These are phyloP conservation scores for Phytopythium kandeliae DNA, from an alignment of 352 stramenopile species.

Conservation along the genomic window DNA sequence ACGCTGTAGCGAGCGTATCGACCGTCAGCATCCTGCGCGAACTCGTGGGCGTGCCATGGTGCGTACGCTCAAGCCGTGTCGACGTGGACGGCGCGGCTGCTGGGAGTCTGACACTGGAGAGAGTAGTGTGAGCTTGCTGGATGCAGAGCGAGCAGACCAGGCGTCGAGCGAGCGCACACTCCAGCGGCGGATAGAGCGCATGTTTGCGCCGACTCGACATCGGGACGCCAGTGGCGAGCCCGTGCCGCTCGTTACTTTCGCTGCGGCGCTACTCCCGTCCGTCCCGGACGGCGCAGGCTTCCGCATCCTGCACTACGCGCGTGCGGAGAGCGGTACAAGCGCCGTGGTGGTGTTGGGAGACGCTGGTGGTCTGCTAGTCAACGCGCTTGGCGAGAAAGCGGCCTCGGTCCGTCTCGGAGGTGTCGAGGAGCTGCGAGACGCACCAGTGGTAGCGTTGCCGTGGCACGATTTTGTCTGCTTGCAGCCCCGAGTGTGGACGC, in stretches of 20 bases:
- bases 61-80: background rate
- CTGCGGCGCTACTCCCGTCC: background rate
- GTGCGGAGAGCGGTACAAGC: background rate
- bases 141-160: too few species aligned
- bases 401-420: background rate
- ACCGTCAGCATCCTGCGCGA: conserved; percentile 32
- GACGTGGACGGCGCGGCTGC: background rate
- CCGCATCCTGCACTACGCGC: background rate
- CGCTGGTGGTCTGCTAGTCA: background rate
- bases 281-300: background rate
- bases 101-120: background rate
- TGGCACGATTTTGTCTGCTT: conserved; percentile 24
- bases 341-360: background rate
- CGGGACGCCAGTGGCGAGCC: background rate
- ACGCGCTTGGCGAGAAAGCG: background rate
- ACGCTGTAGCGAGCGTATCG: conserved; percentile 10
- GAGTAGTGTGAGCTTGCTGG: background rate
- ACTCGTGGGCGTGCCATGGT: conserved; percentile 41
- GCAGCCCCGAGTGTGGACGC: conserved; percentile 19
- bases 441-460: conserved; percentile 6
- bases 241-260: conserved; percentile 19
- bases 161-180: background rate
- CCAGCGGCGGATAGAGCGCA: background rate
- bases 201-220: background rate
- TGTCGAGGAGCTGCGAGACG: conserved; percentile 1